A percentile compares a stretch with the other conserved stretches of the same genome.
phyloP scores from a whole-genome alignment of 495 filamentous ascomycete genomes.

The Cercophora samala region DNA sequence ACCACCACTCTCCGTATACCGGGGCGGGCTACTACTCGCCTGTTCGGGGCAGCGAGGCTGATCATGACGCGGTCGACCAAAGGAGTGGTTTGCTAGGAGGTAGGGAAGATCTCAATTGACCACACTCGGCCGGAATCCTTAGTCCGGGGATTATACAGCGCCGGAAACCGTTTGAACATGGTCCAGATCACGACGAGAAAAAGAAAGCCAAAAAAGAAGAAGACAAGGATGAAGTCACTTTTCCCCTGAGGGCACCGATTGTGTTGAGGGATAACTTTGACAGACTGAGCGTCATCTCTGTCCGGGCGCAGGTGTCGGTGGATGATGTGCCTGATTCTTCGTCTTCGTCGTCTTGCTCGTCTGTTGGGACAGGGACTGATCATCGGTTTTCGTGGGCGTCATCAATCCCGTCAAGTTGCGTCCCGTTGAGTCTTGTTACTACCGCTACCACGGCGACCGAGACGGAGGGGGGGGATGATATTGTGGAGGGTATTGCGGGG shows the following conservation, averaged over 20 bases:
- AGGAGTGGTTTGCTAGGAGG: slow-evolving; percentile 14
- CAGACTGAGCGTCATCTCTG: slow-evolving; percentile 14
- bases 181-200: slow-evolving; percentile 3
- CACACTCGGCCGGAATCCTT: slow-evolving; percentile 24
- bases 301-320: slow-evolving; percentile 13
- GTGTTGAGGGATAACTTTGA: slow-evolving; percentile 21
- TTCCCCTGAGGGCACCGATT: neutral
- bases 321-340: slow-evolving; percentile 11
- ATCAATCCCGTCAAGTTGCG: neutral
- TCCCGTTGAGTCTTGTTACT: neutral
- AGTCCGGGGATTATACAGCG: neutral
- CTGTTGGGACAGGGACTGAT: neutral
- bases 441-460: neutral
- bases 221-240: neutral
- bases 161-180: neutral
- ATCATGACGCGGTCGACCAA: neutral
- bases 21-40: neutral
- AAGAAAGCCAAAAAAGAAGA: slow-evolving; percentile 2
- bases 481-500: neutral
- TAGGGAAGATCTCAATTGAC: slow-evolving; percentile 25
- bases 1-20: neutral
- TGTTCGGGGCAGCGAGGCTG: neutral
- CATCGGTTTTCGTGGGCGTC: neutral
- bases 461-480: neutral
- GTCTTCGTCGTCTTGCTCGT: neutral